Evolutionary conservation across 208 protist species (phyloP), one percentile per base, ranked within the genome.

Genomic region (Vickermania spadyakhi): DNA sequence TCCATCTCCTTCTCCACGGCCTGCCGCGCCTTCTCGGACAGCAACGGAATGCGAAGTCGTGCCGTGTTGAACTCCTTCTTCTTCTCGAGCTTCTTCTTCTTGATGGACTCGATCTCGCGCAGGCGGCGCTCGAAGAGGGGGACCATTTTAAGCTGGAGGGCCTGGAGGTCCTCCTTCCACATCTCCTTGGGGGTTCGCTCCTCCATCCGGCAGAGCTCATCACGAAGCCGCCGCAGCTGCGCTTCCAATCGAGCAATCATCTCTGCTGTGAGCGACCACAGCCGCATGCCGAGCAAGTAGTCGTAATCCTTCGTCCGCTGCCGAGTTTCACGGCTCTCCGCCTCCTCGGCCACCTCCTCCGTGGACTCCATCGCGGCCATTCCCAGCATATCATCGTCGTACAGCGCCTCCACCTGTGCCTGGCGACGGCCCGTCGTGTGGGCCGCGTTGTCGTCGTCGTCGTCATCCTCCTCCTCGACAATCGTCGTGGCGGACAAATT

Each of bases 271-370:
- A 99, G 77, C 55, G 58, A 94, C 96, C 94, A 99, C 41, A 99
- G 66, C 60, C 95, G 89, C 96, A 99, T 99, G 36, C 77, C 82
- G 1, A 99, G 86, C 18, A 99, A 86, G 79, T 99, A 99, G 77
- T 99, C 94, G 78, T 99, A 99, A 56, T 91, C 96, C 13, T 76
- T 73, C 28, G 73, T 72, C 3, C 79, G 86, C 5, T 74, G 72
- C 36, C 70, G 63, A 58, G 86, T 56, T 73, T 93, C 83, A 5
- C 84, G 79, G 18, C 67, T 56, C 3, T 85, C 79, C 2, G 49
- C 57, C 7, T 51, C 75, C 1, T 36, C 54, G 1, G 51, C 66
- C 28, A 77, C 68, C 13, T 60, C 59, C 23, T 66, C 63, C 30
- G 28, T 68, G 1, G 57, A 62, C 2, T 52, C 60, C 30, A 28